These are phyloP conservation scores for Setaria italica DNA, from an alignment of 202 grass and related monocot genomes.

Conservation along the genomic window DNA sequence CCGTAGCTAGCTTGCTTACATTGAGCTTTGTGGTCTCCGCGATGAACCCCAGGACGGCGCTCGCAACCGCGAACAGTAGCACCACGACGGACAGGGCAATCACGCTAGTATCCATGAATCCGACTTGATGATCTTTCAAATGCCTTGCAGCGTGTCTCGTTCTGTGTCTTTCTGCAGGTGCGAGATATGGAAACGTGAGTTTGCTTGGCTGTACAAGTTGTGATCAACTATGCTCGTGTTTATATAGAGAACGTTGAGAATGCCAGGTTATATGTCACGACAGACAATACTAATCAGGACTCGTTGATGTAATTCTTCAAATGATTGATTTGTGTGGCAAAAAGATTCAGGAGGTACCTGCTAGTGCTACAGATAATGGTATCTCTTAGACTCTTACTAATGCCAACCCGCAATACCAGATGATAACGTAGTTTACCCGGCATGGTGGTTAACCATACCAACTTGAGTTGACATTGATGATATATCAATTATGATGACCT, in stretches of 20 bases:
- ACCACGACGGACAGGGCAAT: conserved; percentile 8
- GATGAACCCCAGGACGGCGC: conserved; percentile 58
- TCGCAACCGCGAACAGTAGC: conserved; percentile 44
- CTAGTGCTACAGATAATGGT: neutral
- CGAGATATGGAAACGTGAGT: neutral
- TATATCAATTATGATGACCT: neutral
- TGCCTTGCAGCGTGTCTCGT: neutral
- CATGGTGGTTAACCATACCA: neutral
- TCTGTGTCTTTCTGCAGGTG: neutral
- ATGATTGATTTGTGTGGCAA: neutral
- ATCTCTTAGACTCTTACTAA: neutral
- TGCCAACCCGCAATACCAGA: neutral
- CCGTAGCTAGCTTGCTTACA: conserved; percentile 30
- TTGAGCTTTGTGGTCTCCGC: conserved; percentile 52
- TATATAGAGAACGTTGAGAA: neutral
- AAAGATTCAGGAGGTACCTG: neutral
- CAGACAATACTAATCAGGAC: neutral
- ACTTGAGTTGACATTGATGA: neutral
- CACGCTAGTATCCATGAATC: conserved; percentile 9
- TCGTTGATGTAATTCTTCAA: neutral
- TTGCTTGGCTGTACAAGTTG: neutral
- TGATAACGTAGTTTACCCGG: neutral
- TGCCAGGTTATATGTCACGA: neutral
- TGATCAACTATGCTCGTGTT: neutral
- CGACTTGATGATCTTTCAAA: neutral